These are phyloP conservation scores for Coemansia sp. DNA, from an alignment of 192 early-diverging fungal genomes.

Conservation along the genomic window DNA sequence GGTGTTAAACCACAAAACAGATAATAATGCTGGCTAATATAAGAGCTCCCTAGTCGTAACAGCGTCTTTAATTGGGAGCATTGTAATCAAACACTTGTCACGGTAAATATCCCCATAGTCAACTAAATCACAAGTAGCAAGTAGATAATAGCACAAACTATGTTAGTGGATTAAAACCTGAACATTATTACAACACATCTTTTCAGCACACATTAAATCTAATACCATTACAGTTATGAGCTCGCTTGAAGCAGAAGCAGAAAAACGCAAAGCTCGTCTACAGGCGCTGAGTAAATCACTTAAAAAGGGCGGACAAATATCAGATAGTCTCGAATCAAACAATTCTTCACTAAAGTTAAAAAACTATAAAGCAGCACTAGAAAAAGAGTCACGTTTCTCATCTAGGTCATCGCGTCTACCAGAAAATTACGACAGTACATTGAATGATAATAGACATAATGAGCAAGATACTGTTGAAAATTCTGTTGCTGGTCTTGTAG, in stretches of 20 bases:
- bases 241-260: slow-evolving; percentile 61
- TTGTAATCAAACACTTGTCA: too few species aligned
- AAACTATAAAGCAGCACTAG: slow-evolving; percentile 4
- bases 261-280: slow-evolving; percentile 67
- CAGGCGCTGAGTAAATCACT: slow-evolving; percentile 59
- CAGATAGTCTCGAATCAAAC: background rate
- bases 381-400: background rate
- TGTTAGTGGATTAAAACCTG: background rate
- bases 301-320: slow-evolving; percentile 16
- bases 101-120: background rate
- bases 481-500: slow-evolving; percentile 18
- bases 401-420: background rate
- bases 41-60: background rate
- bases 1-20: too few species aligned
- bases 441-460: background rate
- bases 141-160: background rate
- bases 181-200: slow-evolving; percentile 1
- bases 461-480: slow-evolving; percentile 9
- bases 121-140: background rate
- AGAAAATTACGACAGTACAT: background rate
- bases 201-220: slow-evolving; percentile 14
- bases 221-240: slow-evolving; percentile 5
- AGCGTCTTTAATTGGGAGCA: background rate
- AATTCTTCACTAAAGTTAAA: background rate
- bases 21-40: too few species aligned